Conservation (phyloP, 2,329 filamentous ascomycete genomes). For the Cordyceps cateniannulata region DNA sequence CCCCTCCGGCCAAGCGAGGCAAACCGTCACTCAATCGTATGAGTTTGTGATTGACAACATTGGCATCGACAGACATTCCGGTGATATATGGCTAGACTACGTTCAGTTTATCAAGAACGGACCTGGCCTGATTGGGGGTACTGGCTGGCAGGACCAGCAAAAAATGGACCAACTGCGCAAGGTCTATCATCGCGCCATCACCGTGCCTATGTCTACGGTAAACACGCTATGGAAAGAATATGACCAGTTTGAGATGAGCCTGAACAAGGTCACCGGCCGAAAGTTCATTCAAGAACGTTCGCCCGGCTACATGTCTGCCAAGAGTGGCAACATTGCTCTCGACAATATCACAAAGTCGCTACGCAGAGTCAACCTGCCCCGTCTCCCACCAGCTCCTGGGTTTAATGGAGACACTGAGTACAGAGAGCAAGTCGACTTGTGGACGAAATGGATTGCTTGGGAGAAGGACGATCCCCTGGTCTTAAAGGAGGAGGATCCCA, state of each 20-base stretch:
- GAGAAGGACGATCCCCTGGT: conserved; percentile 90
- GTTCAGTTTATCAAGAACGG: conserved; percentile 87
- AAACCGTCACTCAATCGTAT: conserved; percentile 77
- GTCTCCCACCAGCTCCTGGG: conserved; percentile 73
- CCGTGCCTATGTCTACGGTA: conserved; percentile 75
- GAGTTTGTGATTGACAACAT: conserved; percentile 87
- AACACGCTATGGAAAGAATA: conserved; percentile 95
- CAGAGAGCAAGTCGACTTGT: conserved; percentile 74
- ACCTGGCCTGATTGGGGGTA: conserved; percentile 78
- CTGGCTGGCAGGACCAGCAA: conserved; percentile 91
- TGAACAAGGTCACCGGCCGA: conserved; percentile 89
- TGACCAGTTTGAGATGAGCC: conserved; percentile 86
- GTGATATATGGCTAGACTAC: conserved; percentile 88
- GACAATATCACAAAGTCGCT: conserved; percentile 79
- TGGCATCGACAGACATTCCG: conserved; percentile 85
- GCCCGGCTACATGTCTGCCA: conserved; percentile 90
- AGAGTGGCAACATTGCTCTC: conserved; percentile 82
- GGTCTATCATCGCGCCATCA: conserved; percentile 84
- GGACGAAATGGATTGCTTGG: conserved; percentile 93
- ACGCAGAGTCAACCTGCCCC: conserved; percentile 69
- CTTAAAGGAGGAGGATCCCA: conserved; percentile 71
- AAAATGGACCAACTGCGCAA: conserved; percentile 94
- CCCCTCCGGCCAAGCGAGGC: conserved; percentile 66
- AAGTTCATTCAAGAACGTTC: conserved; percentile 94
- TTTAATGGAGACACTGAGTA: conserved; percentile 86